Percentiles rank a stretch among this genome's conserved stretches.
Evolutionary conservation across 2,329 filamentous ascomycete species (phyloP).

Genomic region (Scedosporium boydii): DNA sequence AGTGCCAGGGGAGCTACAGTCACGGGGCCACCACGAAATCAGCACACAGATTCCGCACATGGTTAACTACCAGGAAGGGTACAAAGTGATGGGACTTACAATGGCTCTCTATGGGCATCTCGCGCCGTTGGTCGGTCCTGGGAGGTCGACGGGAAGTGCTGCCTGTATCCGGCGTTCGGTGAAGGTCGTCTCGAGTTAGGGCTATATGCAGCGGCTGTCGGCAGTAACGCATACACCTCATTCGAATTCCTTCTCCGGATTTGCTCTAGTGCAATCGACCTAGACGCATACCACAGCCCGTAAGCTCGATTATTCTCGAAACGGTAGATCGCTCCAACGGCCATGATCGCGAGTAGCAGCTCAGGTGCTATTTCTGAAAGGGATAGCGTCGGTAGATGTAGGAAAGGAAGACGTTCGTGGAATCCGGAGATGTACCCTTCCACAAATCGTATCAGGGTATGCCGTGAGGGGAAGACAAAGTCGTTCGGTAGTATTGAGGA

Average conservation of each 20-base stretch:
- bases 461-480: constrained; percentile 59
- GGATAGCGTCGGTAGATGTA: constrained; percentile 58
- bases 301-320: constrained; percentile 51
- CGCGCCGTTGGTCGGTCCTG: constrained; percentile 47
- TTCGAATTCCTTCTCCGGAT: constrained; percentile 47
- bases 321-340: constrained; percentile 58
- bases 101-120: constrained; percentile 49
- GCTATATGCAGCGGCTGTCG: constrained; percentile 48
- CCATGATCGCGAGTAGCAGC: constrained; percentile 56
- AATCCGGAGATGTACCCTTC: constrained; percentile 64
- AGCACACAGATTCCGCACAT: background rate
- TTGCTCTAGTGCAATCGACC: constrained; percentile 48
- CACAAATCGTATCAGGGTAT: constrained; percentile 59
- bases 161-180: constrained; percentile 45
- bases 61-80: background rate
- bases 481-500: constrained; percentile 48
- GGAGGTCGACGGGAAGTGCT: constrained; percentile 49
- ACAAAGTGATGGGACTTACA: constrained; percentile 32
- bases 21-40: background rate
- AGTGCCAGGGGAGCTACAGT: constrained; percentile 44
- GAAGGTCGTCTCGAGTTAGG: constrained; percentile 51
- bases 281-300: constrained; percentile 52
- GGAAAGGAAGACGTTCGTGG: constrained; percentile 45
- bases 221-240: constrained; percentile 46
- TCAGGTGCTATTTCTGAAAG: constrained; percentile 58